Evolutionary conservation across 108 stramenopile genomes (phyloP).

Genomic region (Skeletonema marinoi): DNA sequence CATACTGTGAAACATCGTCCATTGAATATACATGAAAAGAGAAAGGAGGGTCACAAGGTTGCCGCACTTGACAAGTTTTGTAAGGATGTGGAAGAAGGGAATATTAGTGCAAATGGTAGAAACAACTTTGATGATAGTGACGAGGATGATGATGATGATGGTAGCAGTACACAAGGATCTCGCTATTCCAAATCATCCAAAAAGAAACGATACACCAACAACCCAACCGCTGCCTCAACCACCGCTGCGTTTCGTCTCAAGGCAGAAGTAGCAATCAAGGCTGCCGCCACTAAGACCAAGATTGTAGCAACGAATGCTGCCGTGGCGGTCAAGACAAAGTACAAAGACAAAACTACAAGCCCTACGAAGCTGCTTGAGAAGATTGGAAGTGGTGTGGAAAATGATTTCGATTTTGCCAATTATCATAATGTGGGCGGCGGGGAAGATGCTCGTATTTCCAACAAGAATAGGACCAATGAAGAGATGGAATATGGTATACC

Average conservation of each 20-base stretch:
- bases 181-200: neutral
- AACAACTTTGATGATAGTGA: conserved; percentile 1
- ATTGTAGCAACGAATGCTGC: conserved; percentile 2
- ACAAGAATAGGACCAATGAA: neutral
- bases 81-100: conserved; percentile 5
- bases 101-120: neutral
- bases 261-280: conserved; percentile 29
- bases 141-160: neutral
- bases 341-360: conserved; percentile 5
- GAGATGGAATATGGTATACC: conserved; percentile 39
- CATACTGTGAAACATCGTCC: conserved; percentile 1
- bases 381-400: conserved; percentile 6
- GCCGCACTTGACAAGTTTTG: conserved; percentile 42
- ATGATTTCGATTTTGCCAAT: conserved; percentile 26
- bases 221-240: conserved; percentile 36
- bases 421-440: neutral
- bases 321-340: conserved; percentile 9
- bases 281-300: conserved; percentile 7
- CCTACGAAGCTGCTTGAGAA: neutral
- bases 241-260: conserved; percentile 38
- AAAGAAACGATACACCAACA: neutral
- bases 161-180: conserved; percentile 8
- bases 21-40: conserved; percentile 1
- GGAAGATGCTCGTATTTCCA: neutral
- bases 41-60: conserved; percentile 23